Conservation (phyloP, 306 rosid genomes). For the Macrotyloma uniflorum region DNA sequence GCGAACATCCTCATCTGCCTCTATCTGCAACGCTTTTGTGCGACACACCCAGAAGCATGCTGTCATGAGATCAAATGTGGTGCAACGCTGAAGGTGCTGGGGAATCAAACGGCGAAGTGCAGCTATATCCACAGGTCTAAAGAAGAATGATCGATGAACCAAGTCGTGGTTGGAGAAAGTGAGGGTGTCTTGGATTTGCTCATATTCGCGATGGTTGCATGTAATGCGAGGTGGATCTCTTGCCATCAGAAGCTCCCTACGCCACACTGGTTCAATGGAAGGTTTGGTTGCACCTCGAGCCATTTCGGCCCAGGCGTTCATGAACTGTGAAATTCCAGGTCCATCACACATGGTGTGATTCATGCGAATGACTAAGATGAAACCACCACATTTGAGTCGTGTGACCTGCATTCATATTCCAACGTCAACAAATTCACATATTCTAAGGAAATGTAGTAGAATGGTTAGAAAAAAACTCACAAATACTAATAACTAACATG, state of each 20-base stretch:
- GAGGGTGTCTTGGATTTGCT: background rate
- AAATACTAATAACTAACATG: no score
- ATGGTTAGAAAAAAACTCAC: no score
- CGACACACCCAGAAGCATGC: conserved; percentile 41
- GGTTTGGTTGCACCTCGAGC: conserved; percentile 34
- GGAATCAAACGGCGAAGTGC: conserved; percentile 27
- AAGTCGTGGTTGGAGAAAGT: background rate
- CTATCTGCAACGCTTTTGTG: conserved; percentile 43
- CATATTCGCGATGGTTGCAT: conserved; percentile 36
- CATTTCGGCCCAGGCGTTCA: conserved; percentile 28
- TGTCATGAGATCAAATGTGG: conserved; percentile 35
- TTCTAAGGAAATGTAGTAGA: no score
- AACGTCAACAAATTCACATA: background rate
- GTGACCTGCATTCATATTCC: conserved; percentile 15
- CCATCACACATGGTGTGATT: conserved; percentile 38
- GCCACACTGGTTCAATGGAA: conserved; percentile 45
- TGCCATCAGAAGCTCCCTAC: conserved; percentile 38
- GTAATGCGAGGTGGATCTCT: conserved; percentile 41
- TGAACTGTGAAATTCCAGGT: conserved; percentile 20
- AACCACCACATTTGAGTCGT: conserved; percentile 40
- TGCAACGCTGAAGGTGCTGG: background rate
- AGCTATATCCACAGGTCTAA: conserved; percentile 23
- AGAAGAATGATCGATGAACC: conserved; percentile 22
- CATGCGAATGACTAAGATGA: background rate
- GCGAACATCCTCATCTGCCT: conserved; percentile 31